Base-by-base conservation (phyloP, 2,329 filamentous ascomycete species). In the Macrophomina phaseolina region DNA sequence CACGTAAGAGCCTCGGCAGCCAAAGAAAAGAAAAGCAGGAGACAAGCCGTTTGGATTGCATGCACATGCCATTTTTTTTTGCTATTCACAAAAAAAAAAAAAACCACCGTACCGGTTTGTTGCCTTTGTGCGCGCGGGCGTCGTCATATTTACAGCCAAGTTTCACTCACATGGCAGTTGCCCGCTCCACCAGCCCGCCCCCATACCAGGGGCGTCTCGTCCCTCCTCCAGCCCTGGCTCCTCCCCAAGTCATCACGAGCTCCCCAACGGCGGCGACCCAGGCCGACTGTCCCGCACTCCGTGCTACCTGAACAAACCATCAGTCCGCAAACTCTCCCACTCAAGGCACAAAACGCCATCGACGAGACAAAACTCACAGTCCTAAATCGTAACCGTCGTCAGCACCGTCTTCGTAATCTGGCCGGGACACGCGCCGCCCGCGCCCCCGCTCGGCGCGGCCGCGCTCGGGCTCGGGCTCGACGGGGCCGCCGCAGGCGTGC, bases 351-450 rank as follows among this genome's bases (percentile, higher is more conserved):
- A 49, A 5, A 49, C 3, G 23, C 46, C 46, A 28, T 2, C 36
- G 36, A 38, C 11, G 30, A 28, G 30, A 14, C 23, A 23, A 49
- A 49, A 36, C 51, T 53, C 51, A 36, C 51, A 28, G 7, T n/a
- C 30, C n/a, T 53, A 53, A 34, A 53, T 53, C 28, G 51, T 53
- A 30, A 53, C 36, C 12, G 51, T 53, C 51, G 51, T 53, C 4
- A 53, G 30, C 30, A 53, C 51, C 30, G 51, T 53, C 51, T 53
- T 53, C 9, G 51, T 53, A n/a, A 53, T 30, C 51, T 53, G 51
- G 6, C 49, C 49, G 30, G 49, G 49, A 16, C 49, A 53, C 9
- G 49, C 49, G 11, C 49, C 49, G 6, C 49, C 49, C 14, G 49
- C 49, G 36, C 49, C 49, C 5, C 49, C 49, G 49, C 28, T 53